Evolutionary conservation across 2,329 filamentous ascomycete species (phyloP), one percentile per base, ranked within the genome.

Genomic region (Alternaria gansuensis): DNA sequence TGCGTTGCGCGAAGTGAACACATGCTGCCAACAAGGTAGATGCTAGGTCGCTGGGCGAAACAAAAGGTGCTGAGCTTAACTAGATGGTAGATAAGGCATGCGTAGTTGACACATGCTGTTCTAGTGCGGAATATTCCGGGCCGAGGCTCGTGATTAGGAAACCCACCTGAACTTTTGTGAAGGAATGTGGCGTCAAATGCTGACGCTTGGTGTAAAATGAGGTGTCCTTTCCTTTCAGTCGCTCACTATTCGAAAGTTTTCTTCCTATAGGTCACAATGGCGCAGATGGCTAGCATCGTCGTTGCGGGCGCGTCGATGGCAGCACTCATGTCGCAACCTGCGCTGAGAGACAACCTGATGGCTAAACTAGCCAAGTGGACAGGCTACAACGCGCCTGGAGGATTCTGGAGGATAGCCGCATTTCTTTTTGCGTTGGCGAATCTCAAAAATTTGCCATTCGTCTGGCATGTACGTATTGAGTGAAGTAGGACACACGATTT

Each of bases 361-460:
- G 54, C 48, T 21, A 50, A n/a, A 8, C 37, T 66, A 17, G 54
- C 59, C n/a, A 65, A 55, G 55, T 67, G 68, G 61, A 67, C 70
- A n/a, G 75, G 74, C 7, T 68, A 72, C 40, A 62, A 65, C 45
- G 62, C 69, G 14, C 75, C 75, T 2, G 75, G 75, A 7, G 74
- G 75, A 3, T 40, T 69, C 4, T 78, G 76, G 76, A 67, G 74
- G 34, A 67, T 77, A 24, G 49, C 73, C 1, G 74, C 74, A 9
- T 63, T 78, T 14, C 21, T 78, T 1, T 65, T 78, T 14, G 75
- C 71, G 7, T 46, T 77, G 33, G 65, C 85, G 41, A 94, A 93
- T 75, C 82, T 89, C 79, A 94, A 94, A 82, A 90, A 84, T 60
- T 71, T 93, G 60, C 91, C 91, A 0, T 83, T 91, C 40, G 85